Base-by-base conservation (phyloP, 179 eudicot species). In the Sideroxylon spinosum region DNA sequence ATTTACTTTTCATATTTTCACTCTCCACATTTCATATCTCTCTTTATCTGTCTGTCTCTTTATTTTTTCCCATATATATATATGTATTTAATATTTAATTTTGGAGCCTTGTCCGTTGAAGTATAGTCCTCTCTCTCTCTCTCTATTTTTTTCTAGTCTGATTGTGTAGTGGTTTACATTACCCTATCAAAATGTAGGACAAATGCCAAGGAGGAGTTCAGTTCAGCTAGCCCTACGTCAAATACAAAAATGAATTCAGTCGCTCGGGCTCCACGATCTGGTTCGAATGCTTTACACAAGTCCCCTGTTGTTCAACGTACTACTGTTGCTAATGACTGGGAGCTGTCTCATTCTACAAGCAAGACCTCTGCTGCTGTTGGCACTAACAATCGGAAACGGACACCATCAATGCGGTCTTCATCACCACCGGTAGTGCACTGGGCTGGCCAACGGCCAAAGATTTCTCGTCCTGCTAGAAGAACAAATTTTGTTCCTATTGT, bases 371-470 rank as follows among this genome's bases (percentile, higher is more conserved):
- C 83, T 84, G 72, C 80, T 70, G 74, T 55, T 79, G 90, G 87
- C 64, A 74, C 81, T 72, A 85, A 66, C 77, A 90, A 81, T 76
- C 87, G 91, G 62, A 91, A 89, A 80, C 88, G 89, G 62, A 75
- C 88, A 22, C 76, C 88, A 66, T 81, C 91, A 78, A 78, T 81
- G n/a, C 88, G 87, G 67, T 84, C 90, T 80, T 79, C 91, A 50
- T 91, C 93, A 65, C 91, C 91, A 69, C 89, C 89, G 10, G 92
- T 86, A 65, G 82, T 82, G n/a, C 91, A 85, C n/a, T 88, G 93
- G 93, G 86, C 85, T 62, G 82, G 88, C 76, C 92, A 87, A 78
- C 86, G 90, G 78, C 95, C 84, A 74, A 91, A 91, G 84, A 91
- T 83, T 20, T 87, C 92, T 22, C 89, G 91, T 48, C 78, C 90